These are phyloP conservation scores for Myriosclerotinia curreyana DNA, from an alignment of 2,329 filamentous ascomycete genomes.

Conservation along the genomic window DNA sequence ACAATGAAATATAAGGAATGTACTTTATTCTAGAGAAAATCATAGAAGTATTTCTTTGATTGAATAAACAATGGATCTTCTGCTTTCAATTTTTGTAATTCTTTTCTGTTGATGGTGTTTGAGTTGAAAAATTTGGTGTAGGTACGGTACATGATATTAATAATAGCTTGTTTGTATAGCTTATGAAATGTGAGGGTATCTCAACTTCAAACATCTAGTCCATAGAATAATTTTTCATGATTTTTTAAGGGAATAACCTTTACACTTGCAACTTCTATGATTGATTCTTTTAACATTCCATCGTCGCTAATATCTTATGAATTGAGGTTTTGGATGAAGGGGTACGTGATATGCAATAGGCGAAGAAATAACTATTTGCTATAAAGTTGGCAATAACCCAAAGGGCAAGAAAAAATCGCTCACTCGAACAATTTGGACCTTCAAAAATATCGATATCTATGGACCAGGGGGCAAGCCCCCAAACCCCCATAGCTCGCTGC, in stretches of 20 bases:
- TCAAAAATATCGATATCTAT: not conserved
- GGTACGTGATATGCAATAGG: not conserved
- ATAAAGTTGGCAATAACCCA: not conserved
- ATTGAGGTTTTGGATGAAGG: not conserved
- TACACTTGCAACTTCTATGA: not conserved
- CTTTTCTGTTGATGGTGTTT: not conserved
- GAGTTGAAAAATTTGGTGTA: not conserved
- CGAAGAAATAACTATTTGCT: not conserved
- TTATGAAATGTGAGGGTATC: not conserved
- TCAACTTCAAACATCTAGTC: not conserved
- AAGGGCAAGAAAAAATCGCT: not conserved
- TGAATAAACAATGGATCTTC: constrained; percentile 12
- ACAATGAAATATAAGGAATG: constrained; percentile 21
- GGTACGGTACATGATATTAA: not conserved
- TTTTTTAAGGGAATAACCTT: not conserved
- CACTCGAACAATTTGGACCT: not conserved
- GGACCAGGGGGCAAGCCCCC: not conserved
- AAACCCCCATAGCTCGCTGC: not conserved
- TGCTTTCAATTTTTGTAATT: not conserved
- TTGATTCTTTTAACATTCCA: not conserved
- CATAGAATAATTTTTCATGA: not conserved
- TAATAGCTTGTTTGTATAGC: too few species aligned
- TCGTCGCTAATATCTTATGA: not conserved
- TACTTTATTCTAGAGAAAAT: not conserved
- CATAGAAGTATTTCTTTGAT: constrained; percentile 8